Percentiles rank a stretch among this genome's conserved stretches.
phyloP scores from a whole-genome alignment of 352 stramenopile genomes.

The Aphanomyces cochlioides region DNA sequence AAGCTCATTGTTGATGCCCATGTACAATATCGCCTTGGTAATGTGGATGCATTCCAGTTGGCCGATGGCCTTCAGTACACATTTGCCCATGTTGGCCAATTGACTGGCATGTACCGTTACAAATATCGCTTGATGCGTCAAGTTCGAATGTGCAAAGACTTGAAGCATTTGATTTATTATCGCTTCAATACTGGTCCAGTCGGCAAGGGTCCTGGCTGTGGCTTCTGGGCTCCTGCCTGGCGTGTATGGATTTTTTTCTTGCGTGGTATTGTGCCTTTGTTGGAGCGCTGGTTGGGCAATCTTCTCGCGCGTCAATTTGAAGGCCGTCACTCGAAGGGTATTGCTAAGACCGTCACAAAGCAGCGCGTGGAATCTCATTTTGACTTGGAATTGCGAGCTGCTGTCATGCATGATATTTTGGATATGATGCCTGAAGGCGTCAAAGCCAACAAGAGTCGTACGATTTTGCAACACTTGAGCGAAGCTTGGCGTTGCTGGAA shows the following conservation, averaged over 20 bases:
- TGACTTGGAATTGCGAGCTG: constrained; percentile 98
- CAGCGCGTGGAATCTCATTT: constrained; percentile 99
- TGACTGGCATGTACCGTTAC: constrained; percentile 99
- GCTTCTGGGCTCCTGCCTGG: constrained; percentile 99
- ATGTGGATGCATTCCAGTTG: constrained; percentile 99
- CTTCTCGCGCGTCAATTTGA: constrained; percentile 99
- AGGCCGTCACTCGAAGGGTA: constrained; percentile 97
- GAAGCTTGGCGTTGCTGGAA: constrained; percentile 99
- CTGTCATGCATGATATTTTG: constrained; percentile 99
- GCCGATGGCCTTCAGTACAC: constrained; percentile 99
- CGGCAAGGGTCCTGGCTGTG: constrained; percentile 98
- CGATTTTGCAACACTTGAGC: constrained; percentile 98
- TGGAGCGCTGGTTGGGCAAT: constrained; percentile 99
- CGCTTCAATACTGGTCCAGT: constrained; percentile 99
- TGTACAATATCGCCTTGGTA: constrained; percentile 99
- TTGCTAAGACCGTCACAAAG: constrained; percentile 99
- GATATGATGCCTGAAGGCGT: constrained; percentile 99
- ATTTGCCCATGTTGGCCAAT: constrained; percentile 99
- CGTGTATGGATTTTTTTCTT: constrained; percentile 99
- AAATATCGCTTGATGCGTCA: constrained; percentile 98
- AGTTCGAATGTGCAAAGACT: constrained; percentile 99
- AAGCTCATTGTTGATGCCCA: constrained; percentile 99
- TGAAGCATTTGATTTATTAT: constrained; percentile 99
- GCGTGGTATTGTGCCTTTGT: constrained; percentile 96
- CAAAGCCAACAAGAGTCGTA: constrained; percentile 98